Conservation (phyloP, 2,329 filamentous ascomycete genomes). For the Aspergillus hiratsukae region DNA sequence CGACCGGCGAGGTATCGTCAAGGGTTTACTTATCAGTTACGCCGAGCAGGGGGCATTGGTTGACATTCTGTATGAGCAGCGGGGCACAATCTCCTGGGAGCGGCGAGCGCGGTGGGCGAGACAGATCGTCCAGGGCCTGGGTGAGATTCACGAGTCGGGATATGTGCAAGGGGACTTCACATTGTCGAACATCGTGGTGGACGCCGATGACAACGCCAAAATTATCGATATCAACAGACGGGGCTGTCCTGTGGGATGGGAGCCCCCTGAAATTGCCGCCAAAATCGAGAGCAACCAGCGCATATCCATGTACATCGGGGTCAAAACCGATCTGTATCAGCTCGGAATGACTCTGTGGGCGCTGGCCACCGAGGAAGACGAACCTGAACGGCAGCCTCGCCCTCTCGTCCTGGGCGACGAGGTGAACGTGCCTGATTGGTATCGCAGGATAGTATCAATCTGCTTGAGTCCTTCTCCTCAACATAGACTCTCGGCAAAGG, state of each 20-base stretch:
- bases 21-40: conserved; percentile 83
- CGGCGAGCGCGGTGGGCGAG: conserved; percentile 81
- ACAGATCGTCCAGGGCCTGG: conserved; percentile 83
- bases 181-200: conserved; percentile 93
- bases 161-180: conserved; percentile 98
- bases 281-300: conserved; percentile 84
- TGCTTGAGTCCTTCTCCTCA: conserved; percentile 74
- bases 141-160: conserved; percentile 90
- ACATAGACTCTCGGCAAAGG: conserved; percentile 66
- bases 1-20: conserved; percentile 67
- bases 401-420: conserved; percentile 61
- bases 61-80: conserved; percentile 80
- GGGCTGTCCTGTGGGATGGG: conserved; percentile 97
- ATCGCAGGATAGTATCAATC: conserved; percentile 66
- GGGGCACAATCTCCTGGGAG: conserved; percentile 61
- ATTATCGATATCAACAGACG: conserved; percentile 98
- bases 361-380: conserved; percentile 79
- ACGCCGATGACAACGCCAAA: conserved; percentile 76
- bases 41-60: conserved; percentile 83
- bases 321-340: conserved; percentile 95
- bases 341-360: conserved; percentile 97
- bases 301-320: conserved; percentile 95
- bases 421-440: conserved; percentile 67
- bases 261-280: conserved; percentile 82
- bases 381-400: conserved; percentile 74